phyloP scores from a whole-genome alignment of 2,329 filamentous ascomycete genomes.

The Aspergillus texensis region DNA sequence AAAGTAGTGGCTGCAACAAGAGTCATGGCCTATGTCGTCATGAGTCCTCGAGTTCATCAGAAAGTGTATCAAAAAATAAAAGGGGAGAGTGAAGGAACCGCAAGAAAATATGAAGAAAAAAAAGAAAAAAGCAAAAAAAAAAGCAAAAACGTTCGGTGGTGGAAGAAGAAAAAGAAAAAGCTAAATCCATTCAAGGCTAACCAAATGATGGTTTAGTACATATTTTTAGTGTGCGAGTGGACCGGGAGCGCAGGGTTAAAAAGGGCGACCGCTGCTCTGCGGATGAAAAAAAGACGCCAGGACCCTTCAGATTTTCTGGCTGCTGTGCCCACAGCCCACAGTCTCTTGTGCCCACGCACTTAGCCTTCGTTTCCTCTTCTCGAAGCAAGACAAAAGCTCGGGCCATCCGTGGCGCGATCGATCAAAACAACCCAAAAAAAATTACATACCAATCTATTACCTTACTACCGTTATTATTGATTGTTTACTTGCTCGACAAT shows the following conservation, averaged over 20 bases:
- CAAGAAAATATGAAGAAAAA: conserved; percentile 12
- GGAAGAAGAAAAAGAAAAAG: conserved; percentile 14
- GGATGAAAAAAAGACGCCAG: conserved; percentile 19
- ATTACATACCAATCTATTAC: neutral
- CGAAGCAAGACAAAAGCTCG: conserved; percentile 14
- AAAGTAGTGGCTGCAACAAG: neutral
- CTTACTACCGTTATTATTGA: conserved; percentile 1
- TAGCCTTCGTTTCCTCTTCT: conserved; percentile 3
- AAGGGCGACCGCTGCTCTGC: conserved; percentile 32
- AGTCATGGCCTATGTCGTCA: neutral
- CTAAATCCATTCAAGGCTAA: neutral
- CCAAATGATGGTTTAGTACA: neutral
- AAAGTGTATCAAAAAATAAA: neutral
- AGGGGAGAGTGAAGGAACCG: neutral
- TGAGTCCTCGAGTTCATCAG: neutral
- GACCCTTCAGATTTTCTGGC: conserved; percentile 19
- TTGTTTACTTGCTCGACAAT: neutral
- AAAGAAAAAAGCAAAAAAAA: neutral
- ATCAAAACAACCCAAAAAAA: conserved; percentile 6
- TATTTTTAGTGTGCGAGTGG: conserved; percentile 25
- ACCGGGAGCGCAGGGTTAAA: conserved; percentile 37
- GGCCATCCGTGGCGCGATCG: conserved; percentile 20
- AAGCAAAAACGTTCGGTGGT: conserved; percentile 5
- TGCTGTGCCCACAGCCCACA: conserved; percentile 18
- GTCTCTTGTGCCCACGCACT: conserved; percentile 23